These are phyloP conservation scores for Irpex rosettiformis DNA, from an alignment of 1,284 basidiomycete genomes.

Conservation along the genomic window DNA sequence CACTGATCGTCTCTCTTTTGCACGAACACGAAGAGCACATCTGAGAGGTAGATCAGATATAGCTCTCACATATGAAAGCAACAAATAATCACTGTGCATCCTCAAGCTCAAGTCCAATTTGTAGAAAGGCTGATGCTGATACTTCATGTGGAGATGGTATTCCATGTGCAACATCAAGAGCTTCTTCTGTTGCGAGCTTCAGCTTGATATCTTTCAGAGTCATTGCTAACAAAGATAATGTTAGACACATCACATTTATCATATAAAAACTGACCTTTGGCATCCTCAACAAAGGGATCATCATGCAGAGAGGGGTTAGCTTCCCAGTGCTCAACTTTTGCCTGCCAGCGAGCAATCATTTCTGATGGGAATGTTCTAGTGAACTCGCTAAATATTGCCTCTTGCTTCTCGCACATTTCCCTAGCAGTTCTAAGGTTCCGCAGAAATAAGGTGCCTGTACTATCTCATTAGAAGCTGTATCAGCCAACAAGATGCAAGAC, in stretches of 20 bases:
- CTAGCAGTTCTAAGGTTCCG: constrained; percentile 4
- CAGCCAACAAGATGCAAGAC: not conserved
- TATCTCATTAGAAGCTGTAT: not conserved
- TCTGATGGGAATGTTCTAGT: constrained; percentile 3
- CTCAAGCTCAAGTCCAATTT: constrained; percentile 12
- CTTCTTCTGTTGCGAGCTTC: constrained; percentile 9
- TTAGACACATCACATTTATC: not conserved
- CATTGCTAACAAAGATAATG: not conserved
- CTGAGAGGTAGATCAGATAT: not conserved
- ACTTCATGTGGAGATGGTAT: constrained; percentile 5
- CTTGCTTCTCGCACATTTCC: constrained; percentile 5
- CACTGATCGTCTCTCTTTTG: not conserved
- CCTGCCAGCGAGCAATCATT: constrained; percentile 5
- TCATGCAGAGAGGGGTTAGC: constrained; percentile 6
- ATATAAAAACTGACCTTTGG: constrained; percentile 1
- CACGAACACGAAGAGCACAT: not conserved
- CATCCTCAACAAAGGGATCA: constrained; percentile 9
- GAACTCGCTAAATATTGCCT: constrained; percentile 1
- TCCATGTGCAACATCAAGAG: not conserved
- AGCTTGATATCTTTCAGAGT: constrained; percentile 2
- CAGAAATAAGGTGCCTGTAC: not conserved
- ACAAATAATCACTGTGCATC: constrained; percentile 13
- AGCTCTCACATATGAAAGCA: not conserved
- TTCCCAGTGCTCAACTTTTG: constrained; percentile 11
- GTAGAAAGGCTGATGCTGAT: constrained; percentile 4